Base-by-base conservation (phyloP, 139 green algal species). In the Chlorella sp. region DNA sequence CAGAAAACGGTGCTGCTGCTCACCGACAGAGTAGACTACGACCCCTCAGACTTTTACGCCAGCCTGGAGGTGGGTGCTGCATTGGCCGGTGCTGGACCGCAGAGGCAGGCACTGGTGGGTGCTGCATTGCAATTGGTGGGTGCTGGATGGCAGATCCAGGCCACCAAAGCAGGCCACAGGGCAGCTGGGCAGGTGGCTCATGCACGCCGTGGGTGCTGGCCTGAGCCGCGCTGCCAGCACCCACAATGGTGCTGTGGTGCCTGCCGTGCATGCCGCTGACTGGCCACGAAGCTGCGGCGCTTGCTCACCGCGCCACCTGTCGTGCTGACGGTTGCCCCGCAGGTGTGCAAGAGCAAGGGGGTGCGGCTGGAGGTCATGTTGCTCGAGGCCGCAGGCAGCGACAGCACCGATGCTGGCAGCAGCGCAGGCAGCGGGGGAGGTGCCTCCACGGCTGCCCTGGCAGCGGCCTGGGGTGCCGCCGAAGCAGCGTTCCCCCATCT, bases 281-380 rank as follows among this genome's bases (percentile, higher is more conserved):
- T 57, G 48, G 48, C 48, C 48, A 57, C 64, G 24, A 71, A 71
- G 2, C 11, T 71, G 21, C 7, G 64, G 5, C 11, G 64, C 21
- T 28, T 4, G 64, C 30, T 53, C 40, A 39, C 28, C 28, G n/a
- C 32, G 26, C 30, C 48, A 40, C 32, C 81, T 39, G 2, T 57
- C 37, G 0, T 66, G 21, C 21, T 26, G 21, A 71, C 64, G 21
- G 21, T 18, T 71, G 64, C 64, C 0, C 16, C 39, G 73, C 86
- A 89, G 86, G 57, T 84, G 21, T 87, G 68, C 42, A n/a, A 68
- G 30, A 61, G 53, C 68, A 85, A 85, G 60, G 81, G 81, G 1
- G 81, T 91, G 68, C 42, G 24, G 26, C 19, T 91, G 42, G 80
- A 85, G 73, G 40, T 91, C n/a, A 42, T 91, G 39, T n/a, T 90